Conservation (phyloP, 1,284 basidiomycete species). For the Mycena sp. region DNA sequence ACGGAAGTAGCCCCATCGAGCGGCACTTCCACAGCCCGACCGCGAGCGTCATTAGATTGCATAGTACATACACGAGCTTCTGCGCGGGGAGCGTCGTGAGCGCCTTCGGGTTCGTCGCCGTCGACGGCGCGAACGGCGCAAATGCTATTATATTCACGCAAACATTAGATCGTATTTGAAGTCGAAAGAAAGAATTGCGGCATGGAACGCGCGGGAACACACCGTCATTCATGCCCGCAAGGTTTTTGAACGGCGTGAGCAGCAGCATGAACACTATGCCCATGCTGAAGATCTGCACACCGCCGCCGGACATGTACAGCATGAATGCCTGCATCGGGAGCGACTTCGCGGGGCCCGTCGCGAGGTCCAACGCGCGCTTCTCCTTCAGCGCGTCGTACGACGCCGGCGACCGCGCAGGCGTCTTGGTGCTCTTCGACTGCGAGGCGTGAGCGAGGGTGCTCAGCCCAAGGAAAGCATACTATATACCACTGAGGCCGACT, state of each 20-base stretch:
- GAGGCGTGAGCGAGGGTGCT: background rate
- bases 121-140: slow-evolving; percentile 68
- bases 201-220: slow-evolving; percentile 36
- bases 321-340: slow-evolving; percentile 96
- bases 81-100: slow-evolving; percentile 66
- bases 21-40: slow-evolving; percentile 92
- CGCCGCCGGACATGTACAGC: slow-evolving; percentile 95
- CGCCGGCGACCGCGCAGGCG: slow-evolving; percentile 45
- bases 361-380: slow-evolving; percentile 89
- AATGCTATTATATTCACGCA: slow-evolving; percentile 64
- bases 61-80: slow-evolving; percentile 74
- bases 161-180: background rate
- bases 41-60: slow-evolving; percentile 77
- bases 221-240: slow-evolving; percentile 82
- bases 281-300: slow-evolving; percentile 94
- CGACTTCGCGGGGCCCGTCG: slow-evolving; percentile 84
- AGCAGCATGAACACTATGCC: slow-evolving; percentile 93
- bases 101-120: slow-evolving; percentile 56
- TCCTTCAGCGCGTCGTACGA: slow-evolving; percentile 77
- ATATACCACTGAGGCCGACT: slow-evolving; percentile 41
- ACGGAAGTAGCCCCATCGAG: slow-evolving; percentile 89
- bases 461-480: background rate
- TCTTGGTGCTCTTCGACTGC: slow-evolving; percentile 55
- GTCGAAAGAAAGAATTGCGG: background rate
- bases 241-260: slow-evolving; percentile 81